phyloP scores from a whole-genome alignment of 352 stramenopile genomes.

The Thalassiosira exigua region DNA sequence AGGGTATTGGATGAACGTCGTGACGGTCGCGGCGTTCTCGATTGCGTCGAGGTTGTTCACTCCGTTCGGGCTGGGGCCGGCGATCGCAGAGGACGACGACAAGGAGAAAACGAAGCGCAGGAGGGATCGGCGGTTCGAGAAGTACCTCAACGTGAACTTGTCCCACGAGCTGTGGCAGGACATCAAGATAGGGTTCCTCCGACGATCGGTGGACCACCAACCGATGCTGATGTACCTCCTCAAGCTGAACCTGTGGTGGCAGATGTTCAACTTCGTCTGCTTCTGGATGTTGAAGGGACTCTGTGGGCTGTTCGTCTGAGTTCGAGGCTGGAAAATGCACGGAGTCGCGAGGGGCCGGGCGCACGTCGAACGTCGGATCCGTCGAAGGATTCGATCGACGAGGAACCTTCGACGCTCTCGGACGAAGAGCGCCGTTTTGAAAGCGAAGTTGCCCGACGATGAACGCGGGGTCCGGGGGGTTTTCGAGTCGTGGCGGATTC shows the following conservation, averaged over 20 bases:
- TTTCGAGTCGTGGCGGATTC: no score
- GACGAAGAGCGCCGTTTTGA: no score
- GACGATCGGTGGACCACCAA: conserved; percentile 66
- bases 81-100: conserved; percentile 12
- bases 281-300: conserved; percentile 64
- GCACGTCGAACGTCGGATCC: no score
- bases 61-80: conserved; percentile 46
- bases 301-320: no score
- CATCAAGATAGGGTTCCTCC: conserved; percentile 63
- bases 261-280: conserved; percentile 62
- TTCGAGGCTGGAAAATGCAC: no score
- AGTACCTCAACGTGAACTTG: conserved; percentile 83
- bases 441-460: no score
- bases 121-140: conserved; percentile 37
- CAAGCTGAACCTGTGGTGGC: conserved; percentile 71
- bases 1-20: conserved; percentile 57
- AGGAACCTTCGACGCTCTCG: no score
- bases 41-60: conserved; percentile 69
- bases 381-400: no score
- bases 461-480: no score
- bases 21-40: conserved; percentile 66
- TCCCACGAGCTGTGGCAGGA: conserved; percentile 78
- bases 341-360: no score
- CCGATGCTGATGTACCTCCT: conserved; percentile 57
- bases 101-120: neutral